Base-by-base conservation (phyloP, 495 filamentous ascomycete genomes). In the Penicillium alfredii region DNA sequence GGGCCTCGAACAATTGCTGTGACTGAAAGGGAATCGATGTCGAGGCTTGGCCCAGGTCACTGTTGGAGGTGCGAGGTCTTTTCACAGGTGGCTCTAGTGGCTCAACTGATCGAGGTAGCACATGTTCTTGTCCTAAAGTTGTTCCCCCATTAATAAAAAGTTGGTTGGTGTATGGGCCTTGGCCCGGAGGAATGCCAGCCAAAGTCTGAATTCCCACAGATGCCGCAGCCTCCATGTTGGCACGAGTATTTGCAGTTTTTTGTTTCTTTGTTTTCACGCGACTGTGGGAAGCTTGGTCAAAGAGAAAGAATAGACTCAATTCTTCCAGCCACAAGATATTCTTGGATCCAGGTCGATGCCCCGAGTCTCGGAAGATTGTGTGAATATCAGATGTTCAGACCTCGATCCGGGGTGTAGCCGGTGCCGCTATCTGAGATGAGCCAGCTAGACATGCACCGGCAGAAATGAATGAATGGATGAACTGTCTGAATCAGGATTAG, bases 81-180 rank as follows among this genome's bases (percentile, higher is more conserved):
- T 58, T 58, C 18, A 32, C 18, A 18, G 50, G 40, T 15, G 49
- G 47, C 27, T 46, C 43, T 17, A 36, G 20, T n/a, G 23, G 11
- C 36, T 46, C 37, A 13, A 18, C 21, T 2, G 22, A 24, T 25
- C 33, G 12, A 26, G 23, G 30, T 6, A 30, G 9, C 12, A 40
- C 10, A 2, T 16, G 21, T 15, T 33, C 37, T 15, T 22, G 30
- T 6, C 12, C 26, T 3, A n/a, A n/a, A n/a, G n/a, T n/a, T n/a
- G n/a, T n/a, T n/a, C n/a, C n/a, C n/a, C 19, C 35, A 15, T 40
- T 43, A 42, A 29, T 5, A 13, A 32, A 25, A 47, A 32, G 18
- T 14, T 31, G 40, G 28, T 44, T 23, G 33, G 45, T 39, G 37
- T 32, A 46, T 50, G 46, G 22, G 17, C 27, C 20, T 37, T 45